phyloP scores from a whole-genome alignment of 2,329 filamentous ascomycete species.

The Xylaria sp. region DNA sequence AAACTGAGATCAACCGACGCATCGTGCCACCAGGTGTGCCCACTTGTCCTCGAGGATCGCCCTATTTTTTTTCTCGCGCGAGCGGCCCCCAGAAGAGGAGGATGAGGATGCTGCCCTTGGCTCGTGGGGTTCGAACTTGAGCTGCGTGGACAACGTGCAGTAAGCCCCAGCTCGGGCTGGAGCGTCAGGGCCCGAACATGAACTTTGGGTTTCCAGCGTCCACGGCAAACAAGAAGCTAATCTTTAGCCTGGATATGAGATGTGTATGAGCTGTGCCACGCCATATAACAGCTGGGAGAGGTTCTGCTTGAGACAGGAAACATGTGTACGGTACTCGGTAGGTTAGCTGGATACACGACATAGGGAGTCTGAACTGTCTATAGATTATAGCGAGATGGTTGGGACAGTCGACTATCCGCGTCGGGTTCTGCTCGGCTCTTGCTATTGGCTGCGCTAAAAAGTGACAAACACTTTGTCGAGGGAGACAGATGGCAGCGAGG shows the following conservation, averaged over 20 bases:
- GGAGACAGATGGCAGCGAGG: conserved; percentile 1
- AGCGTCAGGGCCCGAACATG: conserved; percentile 21
- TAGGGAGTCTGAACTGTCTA: not conserved
- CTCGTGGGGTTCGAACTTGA: conserved; percentile 41
- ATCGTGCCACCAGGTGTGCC: conserved; percentile 31
- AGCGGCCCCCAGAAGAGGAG: conserved; percentile 35
- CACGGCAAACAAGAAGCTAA: not conserved
- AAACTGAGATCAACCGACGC: conserved; percentile 25
- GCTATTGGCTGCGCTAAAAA: conserved; percentile 12
- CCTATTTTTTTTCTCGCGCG: conserved; percentile 29
- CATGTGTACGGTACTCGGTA: not conserved
- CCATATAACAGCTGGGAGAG: conserved; percentile 9
- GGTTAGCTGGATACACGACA: conserved; percentile 3
- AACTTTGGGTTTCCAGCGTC: conserved; percentile 18
- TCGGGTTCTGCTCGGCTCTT: not conserved
- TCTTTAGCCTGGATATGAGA: not conserved
- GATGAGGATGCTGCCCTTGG: conserved; percentile 12
- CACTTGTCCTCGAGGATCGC: conserved; percentile 42
- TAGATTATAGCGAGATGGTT: not conserved
- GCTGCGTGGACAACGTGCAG: conserved; percentile 27
- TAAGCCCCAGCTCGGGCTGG: conserved; percentile 25
- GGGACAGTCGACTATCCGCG: not conserved
- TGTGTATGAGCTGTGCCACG: conserved; percentile 2
- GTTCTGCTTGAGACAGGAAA: not conserved
- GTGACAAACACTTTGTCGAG: conserved; percentile 11